These are phyloP conservation scores for Punica granatum DNA, from an alignment of 345 rosid species.

Conservation along the genomic window DNA sequence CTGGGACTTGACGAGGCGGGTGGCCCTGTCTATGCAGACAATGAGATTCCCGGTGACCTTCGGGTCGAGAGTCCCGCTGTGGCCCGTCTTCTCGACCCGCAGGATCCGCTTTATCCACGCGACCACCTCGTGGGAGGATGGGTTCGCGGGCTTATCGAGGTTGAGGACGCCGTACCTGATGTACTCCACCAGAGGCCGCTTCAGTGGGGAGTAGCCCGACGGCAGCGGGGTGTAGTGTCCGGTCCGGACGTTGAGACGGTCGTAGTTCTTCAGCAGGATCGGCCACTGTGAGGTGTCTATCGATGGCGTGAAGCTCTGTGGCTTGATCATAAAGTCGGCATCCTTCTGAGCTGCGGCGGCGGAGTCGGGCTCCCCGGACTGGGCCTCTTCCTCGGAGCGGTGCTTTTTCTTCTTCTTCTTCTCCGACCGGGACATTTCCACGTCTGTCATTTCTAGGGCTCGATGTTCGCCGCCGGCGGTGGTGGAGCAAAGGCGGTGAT, in stretches of 20 bases:
- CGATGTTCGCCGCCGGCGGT: neutral
- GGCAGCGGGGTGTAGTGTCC: slow-evolving; percentile 97
- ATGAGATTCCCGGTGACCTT: slow-evolving; percentile 91
- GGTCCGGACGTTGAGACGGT: slow-evolving; percentile 85
- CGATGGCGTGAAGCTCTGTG: slow-evolving; percentile 66
- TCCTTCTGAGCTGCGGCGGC: slow-evolving; percentile 12
- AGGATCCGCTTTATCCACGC: slow-evolving; percentile 96
- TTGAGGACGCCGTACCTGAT: slow-evolving; percentile 79
- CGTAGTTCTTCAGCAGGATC: slow-evolving; percentile 81
- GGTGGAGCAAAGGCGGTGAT: neutral
- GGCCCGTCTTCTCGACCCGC: slow-evolving; percentile 89
- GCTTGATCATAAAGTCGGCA: slow-evolving; percentile 72
- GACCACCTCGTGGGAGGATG: slow-evolving; percentile 95
- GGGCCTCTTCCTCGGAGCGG: slow-evolving; percentile 10
- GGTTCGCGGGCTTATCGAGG: slow-evolving; percentile 93
- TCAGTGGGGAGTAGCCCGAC: slow-evolving; percentile 78
- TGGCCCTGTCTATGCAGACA: slow-evolving; percentile 90
- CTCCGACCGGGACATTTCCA: slow-evolving; percentile 50
- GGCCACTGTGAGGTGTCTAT: slow-evolving; percentile 93
- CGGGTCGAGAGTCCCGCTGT: slow-evolving; percentile 93
- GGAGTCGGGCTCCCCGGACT: slow-evolving; percentile 2
- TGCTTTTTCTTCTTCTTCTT: slow-evolving; percentile 33
- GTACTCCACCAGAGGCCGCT: slow-evolving; percentile 76
- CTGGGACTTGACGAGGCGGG: slow-evolving; percentile 90
- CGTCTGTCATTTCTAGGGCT: slow-evolving; percentile 43